These are phyloP conservation scores for Chlorella sp. DNA, from an alignment of 139 green algal genomes.

Conservation along the genomic window DNA sequence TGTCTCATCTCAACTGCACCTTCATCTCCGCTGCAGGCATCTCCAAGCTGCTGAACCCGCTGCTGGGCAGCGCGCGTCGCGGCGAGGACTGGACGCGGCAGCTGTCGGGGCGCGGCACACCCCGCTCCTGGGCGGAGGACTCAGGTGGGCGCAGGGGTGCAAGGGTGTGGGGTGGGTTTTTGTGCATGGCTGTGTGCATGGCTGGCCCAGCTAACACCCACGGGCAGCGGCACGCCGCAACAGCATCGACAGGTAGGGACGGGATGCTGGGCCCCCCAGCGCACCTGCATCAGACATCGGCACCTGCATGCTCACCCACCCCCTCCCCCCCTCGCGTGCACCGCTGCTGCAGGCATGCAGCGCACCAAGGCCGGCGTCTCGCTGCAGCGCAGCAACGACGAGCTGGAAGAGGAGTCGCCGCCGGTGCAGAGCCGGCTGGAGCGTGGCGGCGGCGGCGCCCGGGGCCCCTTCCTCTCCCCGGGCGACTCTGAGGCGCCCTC, in stretches of 20 bases:
- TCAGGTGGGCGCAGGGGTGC: neutral
- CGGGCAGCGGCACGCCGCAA: no score
- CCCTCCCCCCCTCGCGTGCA: no score
- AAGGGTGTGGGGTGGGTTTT: neutral
- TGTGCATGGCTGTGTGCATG: no score
- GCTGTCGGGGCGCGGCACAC: conserved; percentile 29
- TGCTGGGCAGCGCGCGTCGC: neutral
- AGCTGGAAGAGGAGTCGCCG: neutral
- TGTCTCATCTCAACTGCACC: no score
- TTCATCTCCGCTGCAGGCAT: neutral
- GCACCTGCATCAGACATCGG: no score
- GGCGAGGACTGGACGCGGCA: conserved; percentile 1
- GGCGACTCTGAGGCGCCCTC: no score
- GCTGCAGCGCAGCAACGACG: conserved; percentile 21
- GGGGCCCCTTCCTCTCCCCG: no score
- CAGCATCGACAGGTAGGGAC: no score
- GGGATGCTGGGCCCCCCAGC: no score
- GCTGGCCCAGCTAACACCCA: no score
- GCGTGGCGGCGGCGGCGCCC: neutral
- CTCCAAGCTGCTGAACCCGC: conserved; percentile 17
- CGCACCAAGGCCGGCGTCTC: conserved; percentile 1
- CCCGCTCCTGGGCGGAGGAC: conserved; percentile 16
- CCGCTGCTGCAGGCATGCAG: conserved; percentile 30
- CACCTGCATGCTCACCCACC: neutral
- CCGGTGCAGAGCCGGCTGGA: neutral